These are phyloP conservation scores for Diaporthe citrichinensis DNA, from an alignment of 2,329 filamentous ascomycete genomes.

Conservation along the genomic window DNA sequence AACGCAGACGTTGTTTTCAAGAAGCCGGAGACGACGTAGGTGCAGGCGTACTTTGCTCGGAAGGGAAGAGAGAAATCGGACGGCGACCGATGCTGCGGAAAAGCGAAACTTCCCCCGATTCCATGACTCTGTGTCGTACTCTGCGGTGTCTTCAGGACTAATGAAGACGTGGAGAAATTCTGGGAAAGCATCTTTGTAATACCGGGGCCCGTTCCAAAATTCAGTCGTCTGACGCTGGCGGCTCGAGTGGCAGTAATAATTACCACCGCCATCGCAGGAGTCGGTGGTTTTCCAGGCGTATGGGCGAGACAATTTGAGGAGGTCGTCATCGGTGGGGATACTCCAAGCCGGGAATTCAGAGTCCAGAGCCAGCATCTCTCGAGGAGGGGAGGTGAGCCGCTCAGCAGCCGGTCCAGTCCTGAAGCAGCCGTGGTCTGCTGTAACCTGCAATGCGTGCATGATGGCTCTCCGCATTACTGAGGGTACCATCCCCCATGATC, in stretches of 20 bases:
- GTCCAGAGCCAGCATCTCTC: not conserved
- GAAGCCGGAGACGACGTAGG: conserved; percentile 5
- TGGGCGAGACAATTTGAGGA: not conserved
- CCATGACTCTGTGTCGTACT: not conserved
- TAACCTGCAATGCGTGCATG: conserved; percentile 9
- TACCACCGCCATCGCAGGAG: not conserved
- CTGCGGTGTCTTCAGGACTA: no score
- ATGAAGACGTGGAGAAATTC: no score
- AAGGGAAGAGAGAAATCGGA: not conserved
- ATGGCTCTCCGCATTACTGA: not conserved
- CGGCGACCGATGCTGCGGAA: conserved; percentile 1
- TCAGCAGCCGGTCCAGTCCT: not conserved
- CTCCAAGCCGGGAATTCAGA: conserved; percentile 13
- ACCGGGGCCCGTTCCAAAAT: conserved; percentile 2
- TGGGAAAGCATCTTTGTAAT: no score
- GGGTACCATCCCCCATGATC: not conserved
- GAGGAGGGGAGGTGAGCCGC: not conserved
- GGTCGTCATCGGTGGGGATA: not conserved
- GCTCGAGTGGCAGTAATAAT: not conserved
- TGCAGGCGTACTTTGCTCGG: not conserved
- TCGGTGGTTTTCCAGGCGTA: not conserved
- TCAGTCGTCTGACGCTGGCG: not conserved
- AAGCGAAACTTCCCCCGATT: conserved; percentile 5
- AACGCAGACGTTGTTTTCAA: conserved; percentile 2
- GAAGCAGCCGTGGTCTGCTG: not conserved